Conservation (phyloP, 2,329 filamentous ascomycete species). For the Ceratocystiopsis brevicomis region DNA sequence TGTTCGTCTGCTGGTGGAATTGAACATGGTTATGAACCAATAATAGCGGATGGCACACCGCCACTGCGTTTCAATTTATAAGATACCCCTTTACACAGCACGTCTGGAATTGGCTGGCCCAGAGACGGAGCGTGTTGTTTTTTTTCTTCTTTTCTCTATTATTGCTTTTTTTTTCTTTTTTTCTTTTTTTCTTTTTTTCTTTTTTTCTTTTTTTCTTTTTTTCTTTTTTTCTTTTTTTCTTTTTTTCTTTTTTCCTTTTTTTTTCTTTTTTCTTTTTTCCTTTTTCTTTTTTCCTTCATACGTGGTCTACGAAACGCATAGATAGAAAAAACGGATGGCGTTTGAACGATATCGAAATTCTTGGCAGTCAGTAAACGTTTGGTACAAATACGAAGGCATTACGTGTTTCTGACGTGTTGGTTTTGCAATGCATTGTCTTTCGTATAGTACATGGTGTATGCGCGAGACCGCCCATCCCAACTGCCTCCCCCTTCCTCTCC, state of each 20-base stretch:
- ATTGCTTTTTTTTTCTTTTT: not conserved
- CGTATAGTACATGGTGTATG: no score
- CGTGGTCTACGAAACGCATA: no score
- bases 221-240: not conserved
- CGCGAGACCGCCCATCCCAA: no score
- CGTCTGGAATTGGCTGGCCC: not conserved
- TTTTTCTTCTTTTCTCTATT: not conserved
- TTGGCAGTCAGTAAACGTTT: no score
- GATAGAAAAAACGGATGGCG: no score
- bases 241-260: not conserved
- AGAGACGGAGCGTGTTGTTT: no score
- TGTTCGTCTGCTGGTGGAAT: constrained; percentile 41
- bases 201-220: not conserved
- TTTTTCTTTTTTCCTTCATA: not conserved
- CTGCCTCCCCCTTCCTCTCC: no score
- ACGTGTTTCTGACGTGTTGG: no score
- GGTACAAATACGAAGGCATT: no score
- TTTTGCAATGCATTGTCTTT: no score
- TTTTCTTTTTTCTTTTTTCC: not conserved
- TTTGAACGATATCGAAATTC: no score
- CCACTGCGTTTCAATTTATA: not conserved
- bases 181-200: not conserved
- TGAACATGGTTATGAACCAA: constrained; percentile 30
- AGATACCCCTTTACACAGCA: not conserved
- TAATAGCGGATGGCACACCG: not conserved